Evolutionary conservation across 2,329 filamentous ascomycete genomes (phyloP), one percentile per base, ranked within the genome.

Genomic region (Hypoxylon sp.): DNA sequence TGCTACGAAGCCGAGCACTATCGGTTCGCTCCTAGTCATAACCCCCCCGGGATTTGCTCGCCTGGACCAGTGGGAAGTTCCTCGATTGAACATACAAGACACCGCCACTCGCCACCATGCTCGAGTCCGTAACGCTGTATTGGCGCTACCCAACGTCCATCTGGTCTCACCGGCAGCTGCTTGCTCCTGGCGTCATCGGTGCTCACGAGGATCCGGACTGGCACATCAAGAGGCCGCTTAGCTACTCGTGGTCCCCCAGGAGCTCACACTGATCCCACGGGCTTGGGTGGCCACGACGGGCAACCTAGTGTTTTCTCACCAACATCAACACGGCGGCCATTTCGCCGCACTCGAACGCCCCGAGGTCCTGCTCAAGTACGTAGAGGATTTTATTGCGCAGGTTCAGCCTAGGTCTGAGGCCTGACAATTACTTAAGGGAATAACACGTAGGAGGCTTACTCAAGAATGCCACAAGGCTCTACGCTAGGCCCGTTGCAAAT

Each of bases 31-130:
- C 0, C 73, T 89, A 1, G 77, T 80, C 2, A 76, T 82, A 4
- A 86, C 78, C 32, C 87, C 87, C 0, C 64, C 89, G 1, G 84
- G 85, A 0, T 70, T 70, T 89, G 19, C 78, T 90, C 1, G 80
- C 82, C 6, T 90, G 87, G 78, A 79, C 87, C 24, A 83, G 82
- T 3, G 85, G 88, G 67, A 87, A 87, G 70, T 84, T 84, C 58
- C 73, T 85, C 0, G 80, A 80, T 4, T 88, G 84, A 85, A 77
- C 76, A 1, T 84, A 87, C 62, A 69, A 75, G 3, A 72, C 17
- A 0, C 67, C 52, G 41, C 69, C 74, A 0, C 59, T 83, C 6
- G 72, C 81, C 34, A 77, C 76, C 1, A 83, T 87, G 10, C 73
- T 88, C 2, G 78, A 80, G n/a, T 73, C 78, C 19, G 79, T 85